Conservation (phyloP, 495 filamentous ascomycete genomes). For the Viridothelium virens region DNA sequence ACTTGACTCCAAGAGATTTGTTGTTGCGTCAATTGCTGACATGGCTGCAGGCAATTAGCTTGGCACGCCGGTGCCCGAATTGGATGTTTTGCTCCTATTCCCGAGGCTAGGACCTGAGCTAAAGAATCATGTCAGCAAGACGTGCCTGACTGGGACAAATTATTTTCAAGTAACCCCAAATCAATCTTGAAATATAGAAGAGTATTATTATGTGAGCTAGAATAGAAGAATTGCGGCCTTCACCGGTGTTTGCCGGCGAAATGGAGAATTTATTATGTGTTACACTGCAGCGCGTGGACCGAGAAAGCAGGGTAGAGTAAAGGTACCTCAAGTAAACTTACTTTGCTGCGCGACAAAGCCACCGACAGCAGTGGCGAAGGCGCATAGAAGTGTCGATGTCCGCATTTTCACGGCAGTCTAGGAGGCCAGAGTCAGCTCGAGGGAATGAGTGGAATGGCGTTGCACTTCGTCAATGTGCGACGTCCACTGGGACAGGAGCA, state of each 20-base stretch:
- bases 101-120: conserved; percentile 4
- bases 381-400: not conserved
- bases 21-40: conserved; percentile 7
- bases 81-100: not conserved
- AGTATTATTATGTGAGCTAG: too few relatives aligned
- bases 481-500: not conserved
- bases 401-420: not conserved
- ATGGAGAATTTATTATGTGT: not conserved
- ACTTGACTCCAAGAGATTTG: not conserved
- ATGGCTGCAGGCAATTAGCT: not conserved
- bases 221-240: not conserved
- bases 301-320: too few relatives aligned
- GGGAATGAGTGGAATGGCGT: not conserved
- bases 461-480: not conserved
- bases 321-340: not conserved
- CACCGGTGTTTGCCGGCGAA: not conserved
- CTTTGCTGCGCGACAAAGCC: not conserved
- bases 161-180: not conserved
- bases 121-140: not conserved
- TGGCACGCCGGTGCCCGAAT: not conserved
- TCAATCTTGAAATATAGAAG: too few relatives aligned
- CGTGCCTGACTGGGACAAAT: not conserved
- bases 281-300: not conserved
- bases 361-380: not conserved
- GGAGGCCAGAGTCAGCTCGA: not conserved